phyloP scores from a whole-genome alignment of 2,329 filamentous ascomycete genomes.

The Xylariaceae sp. region DNA sequence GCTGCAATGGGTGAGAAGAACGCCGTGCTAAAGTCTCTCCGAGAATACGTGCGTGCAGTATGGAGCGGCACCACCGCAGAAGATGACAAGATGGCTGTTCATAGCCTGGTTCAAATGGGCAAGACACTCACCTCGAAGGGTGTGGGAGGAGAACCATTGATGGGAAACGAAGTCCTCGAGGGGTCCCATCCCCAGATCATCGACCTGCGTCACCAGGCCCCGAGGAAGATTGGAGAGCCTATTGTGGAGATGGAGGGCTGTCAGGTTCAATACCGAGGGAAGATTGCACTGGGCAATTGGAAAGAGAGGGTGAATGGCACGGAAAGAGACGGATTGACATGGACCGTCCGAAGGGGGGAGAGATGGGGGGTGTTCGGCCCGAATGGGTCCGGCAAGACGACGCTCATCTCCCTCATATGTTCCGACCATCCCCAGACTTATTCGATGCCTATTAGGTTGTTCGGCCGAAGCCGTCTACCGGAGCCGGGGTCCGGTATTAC shows the following conservation, averaged over 20 bases:
- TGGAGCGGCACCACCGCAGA: slow-evolving; percentile 39
- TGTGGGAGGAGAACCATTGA: slow-evolving; percentile 33
- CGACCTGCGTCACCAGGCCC: slow-evolving; percentile 3
- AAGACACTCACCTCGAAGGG: slow-evolving; percentile 39
- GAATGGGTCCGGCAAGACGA: slow-evolving; percentile 95
- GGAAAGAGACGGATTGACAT: slow-evolving; percentile 61
- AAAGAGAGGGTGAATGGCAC: slow-evolving; percentile 48
- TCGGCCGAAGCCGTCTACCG: slow-evolving; percentile 75
- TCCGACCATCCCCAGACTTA: slow-evolving; percentile 96
- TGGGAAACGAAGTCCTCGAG: slow-evolving; percentile 23
- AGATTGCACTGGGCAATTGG: slow-evolving; percentile 78
- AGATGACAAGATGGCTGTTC: slow-evolving; percentile 44
- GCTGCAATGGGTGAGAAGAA: slow-evolving; percentile 60
- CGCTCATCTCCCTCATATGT: slow-evolving; percentile 82
- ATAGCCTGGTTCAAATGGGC: slow-evolving; percentile 46
- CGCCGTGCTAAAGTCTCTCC: slow-evolving; percentile 52
- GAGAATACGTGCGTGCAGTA: slow-evolving; percentile 43
- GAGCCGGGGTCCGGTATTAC: slow-evolving; percentile 58
- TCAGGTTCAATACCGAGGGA: slow-evolving; percentile 71
- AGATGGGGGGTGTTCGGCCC: slow-evolving; percentile 91
- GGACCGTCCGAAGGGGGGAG: slow-evolving; percentile 77
- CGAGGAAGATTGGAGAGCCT: slow-evolving; percentile 50
- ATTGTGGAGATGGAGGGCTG: slow-evolving; percentile 86
- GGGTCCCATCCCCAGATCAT: slow-evolving; percentile 17
- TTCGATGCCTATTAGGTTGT: slow-evolving; percentile 78